phyloP scores from a whole-genome alignment of 2,329 filamentous ascomycete species.

The Microcyclosporella mali region DNA sequence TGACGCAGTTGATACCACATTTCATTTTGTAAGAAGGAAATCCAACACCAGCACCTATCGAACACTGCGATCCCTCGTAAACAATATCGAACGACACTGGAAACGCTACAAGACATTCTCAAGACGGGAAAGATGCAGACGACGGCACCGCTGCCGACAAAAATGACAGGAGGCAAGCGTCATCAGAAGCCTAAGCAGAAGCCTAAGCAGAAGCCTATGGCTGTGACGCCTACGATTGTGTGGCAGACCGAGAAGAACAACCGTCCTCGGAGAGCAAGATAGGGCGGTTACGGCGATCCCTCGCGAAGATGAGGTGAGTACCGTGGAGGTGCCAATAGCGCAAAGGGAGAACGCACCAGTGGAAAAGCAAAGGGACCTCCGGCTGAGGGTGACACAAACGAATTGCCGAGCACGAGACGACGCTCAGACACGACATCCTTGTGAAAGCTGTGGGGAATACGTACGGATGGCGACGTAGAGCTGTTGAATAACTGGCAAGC shows the following conservation, averaged over 20 bases:
- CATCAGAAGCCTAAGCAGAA: too few species aligned
- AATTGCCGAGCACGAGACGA: conserved; percentile 8
- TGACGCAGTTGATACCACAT: too few species aligned
- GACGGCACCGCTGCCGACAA: conserved; percentile 55
- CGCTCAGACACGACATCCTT: conserved; percentile 19
- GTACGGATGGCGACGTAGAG: too few species aligned
- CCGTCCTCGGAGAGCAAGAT: conserved; percentile 35
- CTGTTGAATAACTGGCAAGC: too few species aligned
- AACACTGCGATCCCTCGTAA: too few species aligned
- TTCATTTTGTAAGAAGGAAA: too few species aligned
- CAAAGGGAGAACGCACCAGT: conserved; percentile 32
- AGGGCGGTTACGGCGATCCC: conserved; percentile 51
- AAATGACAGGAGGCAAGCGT: conserved; percentile 45
- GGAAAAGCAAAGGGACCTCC: conserved; percentile 10
- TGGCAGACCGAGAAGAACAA: conserved; percentile 63
- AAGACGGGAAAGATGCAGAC: conserved; percentile 60
- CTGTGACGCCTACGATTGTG: conserved; percentile 74
- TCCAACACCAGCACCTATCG: too few species aligned
- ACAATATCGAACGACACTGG: too few species aligned
- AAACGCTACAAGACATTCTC: too few species aligned
- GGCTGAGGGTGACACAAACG: conserved; percentile 14
- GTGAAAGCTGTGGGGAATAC: too few species aligned
- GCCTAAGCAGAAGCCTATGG: conserved; percentile 77
- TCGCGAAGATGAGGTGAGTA: conserved; percentile 38
- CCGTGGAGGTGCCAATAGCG: conserved; percentile 35